phyloP scores from a whole-genome alignment of 2,329 filamentous ascomycete genomes.

The Hypocreales sp. region DNA sequence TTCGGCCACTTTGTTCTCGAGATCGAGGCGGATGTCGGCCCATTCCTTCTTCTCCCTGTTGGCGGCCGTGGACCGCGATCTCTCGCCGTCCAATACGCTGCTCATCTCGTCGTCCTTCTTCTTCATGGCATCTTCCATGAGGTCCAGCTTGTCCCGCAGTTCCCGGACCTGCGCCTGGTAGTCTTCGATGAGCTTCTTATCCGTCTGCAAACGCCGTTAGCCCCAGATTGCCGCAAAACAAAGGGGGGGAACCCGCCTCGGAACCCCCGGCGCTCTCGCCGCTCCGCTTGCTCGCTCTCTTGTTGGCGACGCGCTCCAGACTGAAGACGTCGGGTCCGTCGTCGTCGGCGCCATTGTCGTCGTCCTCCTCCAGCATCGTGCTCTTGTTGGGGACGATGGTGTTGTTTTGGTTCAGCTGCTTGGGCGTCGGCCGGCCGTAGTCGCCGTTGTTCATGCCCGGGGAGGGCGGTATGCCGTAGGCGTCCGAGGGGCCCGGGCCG shows the following conservation, averaged over 20 bases:
- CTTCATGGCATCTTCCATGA: slow-evolving; percentile 53
- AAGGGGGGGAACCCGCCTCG: slow-evolving; percentile 19
- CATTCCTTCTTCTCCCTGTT: slow-evolving; percentile 56
- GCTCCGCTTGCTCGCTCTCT: slow-evolving; percentile 11
- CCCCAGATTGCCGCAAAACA: background rate
- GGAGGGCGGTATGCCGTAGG: slow-evolving; percentile 41
- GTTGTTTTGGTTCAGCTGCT: slow-evolving; percentile 77
- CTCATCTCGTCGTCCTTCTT: slow-evolving; percentile 58
- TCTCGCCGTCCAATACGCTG: slow-evolving; percentile 42
- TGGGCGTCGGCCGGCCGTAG: slow-evolving; percentile 64
- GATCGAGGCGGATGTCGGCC: slow-evolving; percentile 44
- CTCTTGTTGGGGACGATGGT: slow-evolving; percentile 97
- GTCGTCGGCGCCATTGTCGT: slow-evolving; percentile 34
- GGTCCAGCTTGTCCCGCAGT: slow-evolving; percentile 57
- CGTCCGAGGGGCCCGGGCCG: slow-evolving; percentile 24
- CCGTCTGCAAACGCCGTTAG: slow-evolving; percentile 27
- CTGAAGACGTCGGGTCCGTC: slow-evolving; percentile 48
- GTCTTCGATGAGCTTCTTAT: slow-evolving; percentile 62
- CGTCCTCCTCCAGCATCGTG: slow-evolving; percentile 92
- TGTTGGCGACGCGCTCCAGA: slow-evolving; percentile 12
- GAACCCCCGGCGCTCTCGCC: slow-evolving; percentile 12
- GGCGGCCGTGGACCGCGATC: slow-evolving; percentile 31
- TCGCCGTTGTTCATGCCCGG: slow-evolving; percentile 44
- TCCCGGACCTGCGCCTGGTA: slow-evolving; percentile 64
- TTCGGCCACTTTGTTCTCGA: slow-evolving; percentile 61